Base-by-base conservation (phyloP, 2,329 filamentous ascomycete genomes). In the Cladobotryum protrusum region DNA sequence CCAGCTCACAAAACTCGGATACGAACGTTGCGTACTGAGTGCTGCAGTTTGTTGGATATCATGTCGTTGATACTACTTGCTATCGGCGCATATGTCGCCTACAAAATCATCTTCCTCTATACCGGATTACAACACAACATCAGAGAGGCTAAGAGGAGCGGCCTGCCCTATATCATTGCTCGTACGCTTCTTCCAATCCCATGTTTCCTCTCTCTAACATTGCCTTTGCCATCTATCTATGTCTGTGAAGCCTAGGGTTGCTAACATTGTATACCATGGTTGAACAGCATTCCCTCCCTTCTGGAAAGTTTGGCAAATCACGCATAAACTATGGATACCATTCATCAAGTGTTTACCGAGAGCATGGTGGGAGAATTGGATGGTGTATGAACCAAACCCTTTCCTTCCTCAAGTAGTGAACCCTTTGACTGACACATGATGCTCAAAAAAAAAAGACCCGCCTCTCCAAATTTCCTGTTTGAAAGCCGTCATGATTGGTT, bases 401-500 rank as follows among this genome's bases (percentile, higher is more conserved):
- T 15, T 18, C 35, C 7, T 29, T 29, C 24, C 11, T 29, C 24
- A 29, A 8, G 11, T 9, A 29, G 24, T 29, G 11, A 29, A 29
- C 24, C 24, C 24, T 29, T 29, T 29, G 24, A 29, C 24, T 29
- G 24, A 29, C 24, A 29, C 6, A 29, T 8, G 11, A 29, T 29
- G 24, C 24, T 8, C 24, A 29, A 29, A 24, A 24, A 29, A 24
- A 24, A 24, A 29, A 29, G 24, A 29, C 24, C 24, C 11, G 24
- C 24, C 24, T 29, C 24, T 8, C 24, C 77, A 2, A 79, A 87
- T 57, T 86, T 81, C 74, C 63, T 72, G 7, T 86, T 79, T 67
- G 63, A 65, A n/a, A 63, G 72, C 12, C 74, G 77, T 24, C 77
- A 83, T 57, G 70, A 74, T 17, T 72, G 78, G 14, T 89, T 84